Base-by-base conservation (phyloP, 257 asterid genomes). In the Fraxinus anomala region DNA sequence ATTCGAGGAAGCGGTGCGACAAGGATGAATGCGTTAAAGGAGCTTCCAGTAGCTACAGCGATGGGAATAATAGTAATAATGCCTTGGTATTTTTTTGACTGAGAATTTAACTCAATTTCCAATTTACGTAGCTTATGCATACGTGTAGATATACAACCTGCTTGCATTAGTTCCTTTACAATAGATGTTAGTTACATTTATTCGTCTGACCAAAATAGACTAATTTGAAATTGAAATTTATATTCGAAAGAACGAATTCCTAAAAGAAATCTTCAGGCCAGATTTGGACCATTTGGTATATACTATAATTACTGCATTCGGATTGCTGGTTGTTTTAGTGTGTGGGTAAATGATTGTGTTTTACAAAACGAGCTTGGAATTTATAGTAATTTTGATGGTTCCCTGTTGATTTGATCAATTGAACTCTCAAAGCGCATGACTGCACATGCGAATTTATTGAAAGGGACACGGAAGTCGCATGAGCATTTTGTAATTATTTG, bases 1-100 rank as follows among this genome's bases (percentile, higher is more conserved):
- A 82, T 78, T 86, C 88, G 14, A 78, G 87, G 86, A 90, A 90
- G 87, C 89, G 87, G 70, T 86, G 88, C 17, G 89, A 84, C 3
- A 84, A 83, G 5, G 87, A 86, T 47, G 87, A 88, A 4, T 73
- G 44, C 44, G 77, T 76, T 33, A 85, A 83, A 65, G 87, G 85
- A 77, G 85, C 89, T 80, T 90, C 89, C n/a, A 81, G 86, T 31
- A 83, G 86, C 80, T 85, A 86, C 77, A 84, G 88, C 80, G 75
- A 81, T 72, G 80, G 76, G 44, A 76, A 76, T 72, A 69, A 78
- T 77, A 75, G 76, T 65, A 69, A 68, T 70, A 83, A 86, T 80
- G 87, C 40, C 63, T 51, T 86, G 90, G 91, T 87, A 83, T 3
- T 69, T 6, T 80, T 75, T 63, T 30, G 6, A 63, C 77, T 70